Evolutionary conservation across 2,329 filamentous ascomycete genomes (phyloP), one percentile per base, ranked within the genome.

Genomic region (Epichloe scottii): DNA sequence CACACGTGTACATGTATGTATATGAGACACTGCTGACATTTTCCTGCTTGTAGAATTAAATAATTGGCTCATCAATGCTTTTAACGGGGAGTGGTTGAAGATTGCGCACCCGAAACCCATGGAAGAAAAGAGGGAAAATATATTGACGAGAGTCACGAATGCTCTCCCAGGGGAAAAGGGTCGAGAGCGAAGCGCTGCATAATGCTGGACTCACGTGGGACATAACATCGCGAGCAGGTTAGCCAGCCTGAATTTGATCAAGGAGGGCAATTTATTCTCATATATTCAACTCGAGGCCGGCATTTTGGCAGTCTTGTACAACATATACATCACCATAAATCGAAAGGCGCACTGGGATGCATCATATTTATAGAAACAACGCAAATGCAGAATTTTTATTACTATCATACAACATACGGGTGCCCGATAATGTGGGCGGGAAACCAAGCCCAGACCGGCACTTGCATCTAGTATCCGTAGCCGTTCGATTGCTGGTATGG

Each of bases 41-140:
- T 30, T 30, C 8, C 4, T 30, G 30, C 30, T 30, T 30, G 30
- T 11, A 89, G 86, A 89, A 69, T 67, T 95, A 34, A 82, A 76
- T 52, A 90, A 87, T 64, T 98, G 91, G 91, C 81, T 98, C 50
- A 79, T 96, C 63, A 97, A 96, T 64, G 93, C 93, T 2, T 98
- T 98, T 66, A 97, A 97, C 59, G 93, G 93, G 48, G 89, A 96
- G 66, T 97, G 91, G 89, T 72, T 91, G 53, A 80, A 78, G 65
- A 63, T 80, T 14, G 60, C 65, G 11, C 55, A 76, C 48, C 71
- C 78, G 2, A 74, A 74, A 58, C 78, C 78, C 2, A 67, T 66
- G 33, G 57, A 60, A 30, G 60, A 59, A 43, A 50, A 30, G 42
- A 30, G 38, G 30, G 23, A 12, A 38, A 15, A 6, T 5, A 5